phyloP scores from a whole-genome alignment of 2,329 filamentous ascomycete genomes.

The Trichoderma hamatum region DNA sequence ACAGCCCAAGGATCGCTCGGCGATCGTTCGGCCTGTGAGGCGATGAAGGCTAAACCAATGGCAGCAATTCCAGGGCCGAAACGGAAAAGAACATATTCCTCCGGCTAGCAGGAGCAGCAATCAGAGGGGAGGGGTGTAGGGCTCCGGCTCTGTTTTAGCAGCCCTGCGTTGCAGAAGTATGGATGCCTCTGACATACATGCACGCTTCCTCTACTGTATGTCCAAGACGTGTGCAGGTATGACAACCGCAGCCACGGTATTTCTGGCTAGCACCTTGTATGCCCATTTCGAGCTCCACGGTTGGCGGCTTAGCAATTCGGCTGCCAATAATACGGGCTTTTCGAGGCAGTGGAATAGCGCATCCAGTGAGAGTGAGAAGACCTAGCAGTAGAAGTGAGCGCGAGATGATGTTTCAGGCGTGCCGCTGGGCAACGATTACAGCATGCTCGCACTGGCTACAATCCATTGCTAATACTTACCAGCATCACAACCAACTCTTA shows the following conservation, averaged over 20 bases:
- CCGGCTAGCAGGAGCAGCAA: not conserved
- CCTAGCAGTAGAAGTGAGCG: not conserved
- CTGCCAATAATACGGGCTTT: not conserved
- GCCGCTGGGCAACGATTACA: not conserved
- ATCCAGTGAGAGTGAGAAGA: not conserved
- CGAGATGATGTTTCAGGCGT: slow-evolving; percentile 18
- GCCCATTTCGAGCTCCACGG: not conserved
- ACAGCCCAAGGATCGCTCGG: not conserved
- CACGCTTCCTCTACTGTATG: not conserved
- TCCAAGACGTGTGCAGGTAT: not conserved
- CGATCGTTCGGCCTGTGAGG: not conserved
- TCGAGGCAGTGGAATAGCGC: not conserved
- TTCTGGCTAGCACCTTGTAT: not conserved
- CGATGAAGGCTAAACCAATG: slow-evolving; percentile 1
- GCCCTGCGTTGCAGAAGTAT: not conserved
- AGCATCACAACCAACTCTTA: not conserved
- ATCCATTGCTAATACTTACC: not conserved
- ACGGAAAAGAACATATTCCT: slow-evolving; percentile 6
- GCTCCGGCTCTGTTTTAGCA: slow-evolving; percentile 1
- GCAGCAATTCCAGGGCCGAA: slow-evolving; percentile 1
- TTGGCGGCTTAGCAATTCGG: not conserved
- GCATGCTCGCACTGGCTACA: not conserved
- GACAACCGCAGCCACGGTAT: not conserved
- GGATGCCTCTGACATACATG: not conserved
- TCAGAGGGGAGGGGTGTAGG: slow-evolving; percentile 20